phyloP scores from a whole-genome alignment of 768 basidiomycete species.

The Lactarius akahatsu region DNA sequence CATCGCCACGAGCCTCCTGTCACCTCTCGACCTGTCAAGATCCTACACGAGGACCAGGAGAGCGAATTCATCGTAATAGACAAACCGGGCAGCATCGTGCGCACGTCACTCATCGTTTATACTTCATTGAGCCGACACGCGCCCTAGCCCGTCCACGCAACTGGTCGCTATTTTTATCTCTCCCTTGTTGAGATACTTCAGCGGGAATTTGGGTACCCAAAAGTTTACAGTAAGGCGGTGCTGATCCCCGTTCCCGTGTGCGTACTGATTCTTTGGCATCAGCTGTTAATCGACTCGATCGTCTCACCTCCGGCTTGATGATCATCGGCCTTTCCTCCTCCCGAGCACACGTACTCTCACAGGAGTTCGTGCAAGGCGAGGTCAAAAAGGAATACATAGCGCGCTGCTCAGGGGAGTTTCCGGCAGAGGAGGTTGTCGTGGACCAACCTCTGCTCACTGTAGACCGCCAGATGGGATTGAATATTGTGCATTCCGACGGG shows the following conservation, averaged over 20 bases:
- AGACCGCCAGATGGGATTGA: conserved; percentile 95
- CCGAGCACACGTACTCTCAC: conserved; percentile 67
- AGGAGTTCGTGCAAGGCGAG: conserved; percentile 77
- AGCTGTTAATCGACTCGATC: conserved; percentile 95
- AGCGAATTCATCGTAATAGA: conserved; percentile 89
- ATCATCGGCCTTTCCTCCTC: conserved; percentile 76
- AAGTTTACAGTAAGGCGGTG: conserved; percentile 69
- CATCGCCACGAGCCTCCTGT: conserved; percentile 98
- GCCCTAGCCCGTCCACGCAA: conserved; percentile 82
- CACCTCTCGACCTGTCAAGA: conserved; percentile 74
- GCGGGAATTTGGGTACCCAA: conserved; percentile 76
- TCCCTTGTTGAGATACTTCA: conserved; percentile 85
- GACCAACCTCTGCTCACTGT: conserved; percentile 88
- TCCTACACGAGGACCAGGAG: conserved; percentile 75
- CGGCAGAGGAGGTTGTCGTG: conserved; percentile 78
- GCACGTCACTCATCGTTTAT: conserved; percentile 40
- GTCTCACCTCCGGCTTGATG: conserved; percentile 94
- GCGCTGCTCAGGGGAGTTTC: conserved; percentile 81
- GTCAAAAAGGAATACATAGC: conserved; percentile 94
- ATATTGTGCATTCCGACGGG: conserved; percentile 93
- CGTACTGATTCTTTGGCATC: conserved; percentile 7
- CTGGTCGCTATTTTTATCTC: conserved; percentile 87
- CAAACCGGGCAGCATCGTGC: conserved; percentile 94
- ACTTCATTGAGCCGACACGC: neutral
- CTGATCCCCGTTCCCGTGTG: neutral